These are phyloP conservation scores for Tylopilus subfusipes DNA, from an alignment of 768 basidiomycete genomes.

Conservation along the genomic window DNA sequence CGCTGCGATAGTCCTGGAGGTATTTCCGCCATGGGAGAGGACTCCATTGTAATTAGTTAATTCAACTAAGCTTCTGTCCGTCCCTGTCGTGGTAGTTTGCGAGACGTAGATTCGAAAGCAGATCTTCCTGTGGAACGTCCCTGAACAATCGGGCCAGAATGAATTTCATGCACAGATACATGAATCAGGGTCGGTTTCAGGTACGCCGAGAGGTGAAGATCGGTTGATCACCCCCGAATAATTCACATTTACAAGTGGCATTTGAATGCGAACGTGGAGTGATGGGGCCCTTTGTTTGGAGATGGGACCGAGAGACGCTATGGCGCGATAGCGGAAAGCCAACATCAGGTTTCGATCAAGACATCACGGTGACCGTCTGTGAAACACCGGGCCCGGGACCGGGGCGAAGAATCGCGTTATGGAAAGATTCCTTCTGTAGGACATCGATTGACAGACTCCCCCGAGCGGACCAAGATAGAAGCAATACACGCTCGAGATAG, in stretches of 20 bases:
- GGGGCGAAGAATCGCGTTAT: constrained; percentile 16
- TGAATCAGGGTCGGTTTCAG: constrained; percentile 28
- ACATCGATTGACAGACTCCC: constrained; percentile 1
- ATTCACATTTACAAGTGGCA: background rate
- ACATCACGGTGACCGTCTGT: constrained; percentile 8
- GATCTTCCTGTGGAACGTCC: constrained; percentile 18
- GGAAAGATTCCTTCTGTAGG: constrained; percentile 7
- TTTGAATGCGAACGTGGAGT: background rate
- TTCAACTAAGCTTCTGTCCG: constrained; percentile 18
- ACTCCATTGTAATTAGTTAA: constrained; percentile 8
- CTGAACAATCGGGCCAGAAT: constrained; percentile 22
- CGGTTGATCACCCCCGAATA: constrained; percentile 7
- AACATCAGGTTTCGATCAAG: background rate
- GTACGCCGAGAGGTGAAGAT: constrained; percentile 16
- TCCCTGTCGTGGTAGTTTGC: constrained; percentile 21
- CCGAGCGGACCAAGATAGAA: constrained; percentile 15
- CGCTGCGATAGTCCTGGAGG: constrained; percentile 9
- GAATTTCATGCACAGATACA: constrained; percentile 16
- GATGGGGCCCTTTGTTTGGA: background rate
- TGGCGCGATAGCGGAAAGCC: background rate
- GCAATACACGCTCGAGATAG: constrained; percentile 4
- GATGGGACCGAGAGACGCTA: background rate
- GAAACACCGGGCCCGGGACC: constrained; percentile 15
- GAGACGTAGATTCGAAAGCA: constrained; percentile 13
- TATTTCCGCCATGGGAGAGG: constrained; percentile 19